Evolutionary conservation across 306 rosid species (phyloP).

Genomic region (Geum urbanum): DNA sequence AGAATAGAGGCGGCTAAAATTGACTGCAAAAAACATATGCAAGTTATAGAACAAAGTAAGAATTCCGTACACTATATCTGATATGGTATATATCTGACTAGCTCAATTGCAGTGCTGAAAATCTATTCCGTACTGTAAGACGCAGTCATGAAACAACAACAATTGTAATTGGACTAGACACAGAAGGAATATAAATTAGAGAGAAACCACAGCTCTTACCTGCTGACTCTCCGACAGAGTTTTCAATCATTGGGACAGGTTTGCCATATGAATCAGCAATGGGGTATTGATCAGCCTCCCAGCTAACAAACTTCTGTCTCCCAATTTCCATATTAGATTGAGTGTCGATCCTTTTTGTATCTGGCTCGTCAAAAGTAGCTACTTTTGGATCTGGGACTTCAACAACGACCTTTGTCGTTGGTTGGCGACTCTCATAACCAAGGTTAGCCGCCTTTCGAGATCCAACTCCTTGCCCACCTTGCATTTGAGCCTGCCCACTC

Average conservation of each 20-base stretch:
- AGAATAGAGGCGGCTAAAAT: constrained; percentile 76
- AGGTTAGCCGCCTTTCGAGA: constrained; percentile 42
- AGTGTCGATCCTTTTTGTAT: constrained; percentile 80
- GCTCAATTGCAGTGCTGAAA: constrained; percentile 2
- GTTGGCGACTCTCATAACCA: constrained; percentile 59
- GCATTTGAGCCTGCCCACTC: constrained; percentile 53
- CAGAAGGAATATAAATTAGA: background rate
- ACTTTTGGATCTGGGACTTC: constrained; percentile 70
- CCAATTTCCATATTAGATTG: constrained; percentile 61
- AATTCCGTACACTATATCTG: background rate
- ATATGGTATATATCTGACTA: background rate
- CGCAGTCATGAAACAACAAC: constrained; percentile 10
- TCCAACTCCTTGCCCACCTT: constrained; percentile 50
- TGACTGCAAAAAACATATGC: constrained; percentile 46
- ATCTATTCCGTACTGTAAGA: background rate
- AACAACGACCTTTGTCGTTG: constrained; percentile 64
- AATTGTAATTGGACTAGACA: background rate
- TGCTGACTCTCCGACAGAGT: constrained; percentile 38
- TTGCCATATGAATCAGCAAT: constrained; percentile 60
- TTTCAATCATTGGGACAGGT: constrained; percentile 45
- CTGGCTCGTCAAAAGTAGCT: constrained; percentile 68
- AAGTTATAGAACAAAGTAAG: too few relatives aligned
- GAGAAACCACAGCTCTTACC: constrained; percentile 29
- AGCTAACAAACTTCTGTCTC: constrained; percentile 56
- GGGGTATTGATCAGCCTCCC: constrained; percentile 68